These are phyloP conservation scores for Tetracladium marchalianum DNA, from an alignment of 495 filamentous ascomycete species.

Conservation along the genomic window DNA sequence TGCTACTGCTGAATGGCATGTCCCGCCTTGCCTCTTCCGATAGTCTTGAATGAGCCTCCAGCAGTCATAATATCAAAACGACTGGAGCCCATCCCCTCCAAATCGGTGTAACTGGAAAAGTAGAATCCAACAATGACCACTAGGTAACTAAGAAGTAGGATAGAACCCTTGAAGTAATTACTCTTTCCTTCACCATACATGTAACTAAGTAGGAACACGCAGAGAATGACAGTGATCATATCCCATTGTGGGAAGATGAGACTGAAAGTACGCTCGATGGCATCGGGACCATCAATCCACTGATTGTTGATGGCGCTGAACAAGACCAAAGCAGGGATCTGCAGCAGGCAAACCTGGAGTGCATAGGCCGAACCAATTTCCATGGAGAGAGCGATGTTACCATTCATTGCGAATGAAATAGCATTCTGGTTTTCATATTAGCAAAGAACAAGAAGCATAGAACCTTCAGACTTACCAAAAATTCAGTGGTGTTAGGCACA, in stretches of 20 bases:
- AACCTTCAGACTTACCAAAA: constrained; percentile 53
- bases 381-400: constrained; percentile 99
- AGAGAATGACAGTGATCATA: constrained; percentile 94
- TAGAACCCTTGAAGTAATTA: constrained; percentile 88
- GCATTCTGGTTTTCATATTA: constrained; percentile 61
- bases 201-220: constrained; percentile 93
- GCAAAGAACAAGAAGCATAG: constrained; percentile 6
- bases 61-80: constrained; percentile 59
- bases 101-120: constrained; percentile 64
- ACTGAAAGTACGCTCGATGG: constrained; percentile 73
- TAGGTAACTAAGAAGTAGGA: constrained; percentile 85
- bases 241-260: constrained; percentile 99
- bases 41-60: constrained; percentile 35
- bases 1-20: constrained; percentile 14
- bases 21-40: constrained; percentile 11
- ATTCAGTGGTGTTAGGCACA: constrained; percentile 97
- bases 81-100: constrained; percentile 47
- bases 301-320: constrained; percentile 57
- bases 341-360: constrained; percentile 92
- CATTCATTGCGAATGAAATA: constrained; percentile 99
- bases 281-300: constrained; percentile 34
- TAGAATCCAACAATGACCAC: constrained; percentile 91
- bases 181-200: constrained; percentile 98
- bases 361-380: constrained; percentile 98
- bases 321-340: constrained; percentile 86